phyloP scores from a whole-genome alignment of 1,139 yeast species.

The Pichia sp. region DNA sequence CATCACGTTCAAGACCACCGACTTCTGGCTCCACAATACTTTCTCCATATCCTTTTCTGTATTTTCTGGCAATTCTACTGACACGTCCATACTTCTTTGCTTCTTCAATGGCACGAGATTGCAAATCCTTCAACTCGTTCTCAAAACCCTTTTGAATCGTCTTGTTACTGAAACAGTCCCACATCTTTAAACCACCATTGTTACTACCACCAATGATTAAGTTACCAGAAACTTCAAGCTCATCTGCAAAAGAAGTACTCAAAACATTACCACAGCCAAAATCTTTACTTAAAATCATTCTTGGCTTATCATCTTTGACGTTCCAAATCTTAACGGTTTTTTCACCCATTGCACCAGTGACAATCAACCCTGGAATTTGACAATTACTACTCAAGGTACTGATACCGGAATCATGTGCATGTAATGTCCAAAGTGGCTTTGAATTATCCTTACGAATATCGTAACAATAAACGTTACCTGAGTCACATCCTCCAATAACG shows the following conservation, averaged over 20 bases:
- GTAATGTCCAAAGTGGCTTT: constrained; percentile 86
- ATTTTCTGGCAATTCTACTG: constrained; percentile 70
- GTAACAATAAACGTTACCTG: constrained; percentile 82
- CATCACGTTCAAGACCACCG: constrained; percentile 50
- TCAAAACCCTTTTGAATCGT: constrained; percentile 68
- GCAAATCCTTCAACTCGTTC: constrained; percentile 45
- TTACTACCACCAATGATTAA: constrained; percentile 79
- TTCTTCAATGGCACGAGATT: constrained; percentile 46
- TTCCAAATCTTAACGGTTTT: constrained; percentile 86
- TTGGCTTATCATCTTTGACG: constrained; percentile 45
- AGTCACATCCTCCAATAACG: constrained; percentile 87
- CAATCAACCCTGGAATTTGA: constrained; percentile 64
- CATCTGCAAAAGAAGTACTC: constrained; percentile 77
- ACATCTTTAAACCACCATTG: constrained; percentile 63
- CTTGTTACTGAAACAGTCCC: constrained; percentile 84
- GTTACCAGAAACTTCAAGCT: constrained; percentile 78
- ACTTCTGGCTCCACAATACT: constrained; percentile 53
- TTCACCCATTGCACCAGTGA: constrained; percentile 90
- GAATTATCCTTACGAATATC: constrained; percentile 51
- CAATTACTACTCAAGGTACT: constrained; percentile 69
- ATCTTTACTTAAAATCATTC: constrained; percentile 86
- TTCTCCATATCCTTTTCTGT: constrained; percentile 42
- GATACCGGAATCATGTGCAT: constrained; percentile 94
- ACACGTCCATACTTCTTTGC: constrained; percentile 50
- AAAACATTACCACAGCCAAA: constrained; percentile 93